Percentiles rank a stretch among this genome's conserved stretches.
Evolutionary conservation across 306 rosid genomes (phyloP).

Genomic region (Begonia masoniana): DNA sequence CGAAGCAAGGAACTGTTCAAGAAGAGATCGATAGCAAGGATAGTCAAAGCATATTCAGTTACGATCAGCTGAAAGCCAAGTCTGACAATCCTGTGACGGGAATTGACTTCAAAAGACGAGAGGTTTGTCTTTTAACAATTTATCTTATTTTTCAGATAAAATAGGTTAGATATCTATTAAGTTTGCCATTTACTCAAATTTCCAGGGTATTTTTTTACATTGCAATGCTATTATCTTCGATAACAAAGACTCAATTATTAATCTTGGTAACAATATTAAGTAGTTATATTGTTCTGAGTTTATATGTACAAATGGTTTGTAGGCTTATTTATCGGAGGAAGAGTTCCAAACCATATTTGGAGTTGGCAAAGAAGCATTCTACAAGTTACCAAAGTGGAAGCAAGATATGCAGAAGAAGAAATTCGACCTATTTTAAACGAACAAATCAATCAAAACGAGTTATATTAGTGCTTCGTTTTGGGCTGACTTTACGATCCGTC

Average conservation of each 20-base stretch:
- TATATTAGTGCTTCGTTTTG: conserved; percentile 21
- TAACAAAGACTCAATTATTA: no score
- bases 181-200: no score
- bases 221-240: no score
- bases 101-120: conserved; percentile 78
- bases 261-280: no score
- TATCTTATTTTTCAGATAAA: no score
- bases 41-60: conserved; percentile 35
- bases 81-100: conserved; percentile 74
- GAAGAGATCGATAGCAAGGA: conserved; percentile 29
- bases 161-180: no score
- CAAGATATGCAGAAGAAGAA: conserved; percentile 96
- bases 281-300: no score
- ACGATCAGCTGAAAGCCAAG: conserved; percentile 79
- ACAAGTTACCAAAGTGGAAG: conserved; percentile 88
- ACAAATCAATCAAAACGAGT: conserved; percentile 2
- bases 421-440: conserved; percentile 59
- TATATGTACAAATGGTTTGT: background rate
- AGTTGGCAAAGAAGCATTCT: conserved; percentile 67
- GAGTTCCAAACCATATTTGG: conserved; percentile 66
- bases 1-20: conserved; percentile 39
- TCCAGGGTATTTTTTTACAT: no score
- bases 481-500: conserved; percentile 22
- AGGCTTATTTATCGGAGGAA: conserved; percentile 82
- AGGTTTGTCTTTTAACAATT: conserved; percentile 36